These are phyloP conservation scores for Beauveria sp. DNA, from an alignment of 2,329 filamentous ascomycete species.

Conservation along the genomic window DNA sequence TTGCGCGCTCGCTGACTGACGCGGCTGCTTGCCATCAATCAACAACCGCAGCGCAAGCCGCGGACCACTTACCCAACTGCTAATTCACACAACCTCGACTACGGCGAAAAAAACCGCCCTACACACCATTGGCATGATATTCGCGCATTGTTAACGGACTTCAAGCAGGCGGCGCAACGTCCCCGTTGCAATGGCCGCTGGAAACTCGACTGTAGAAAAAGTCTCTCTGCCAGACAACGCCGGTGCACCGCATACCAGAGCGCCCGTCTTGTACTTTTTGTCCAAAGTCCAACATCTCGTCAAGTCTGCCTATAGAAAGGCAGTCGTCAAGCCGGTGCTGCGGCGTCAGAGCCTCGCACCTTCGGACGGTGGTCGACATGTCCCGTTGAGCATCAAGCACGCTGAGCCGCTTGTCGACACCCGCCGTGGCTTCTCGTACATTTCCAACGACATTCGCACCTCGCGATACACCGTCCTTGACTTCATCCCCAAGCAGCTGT, in stretches of 20 bases:
- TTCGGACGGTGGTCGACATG: slow-evolving; percentile 55
- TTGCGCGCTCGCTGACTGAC: not conserved
- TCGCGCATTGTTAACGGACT: not conserved
- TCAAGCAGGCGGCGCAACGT: not conserved
- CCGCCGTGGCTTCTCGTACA: slow-evolving; percentile 40
- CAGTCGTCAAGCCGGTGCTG: slow-evolving; percentile 43
- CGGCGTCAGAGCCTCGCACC: slow-evolving; percentile 60
- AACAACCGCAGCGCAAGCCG: not conserved
- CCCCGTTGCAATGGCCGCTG: not conserved
- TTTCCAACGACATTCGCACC: slow-evolving; percentile 64
- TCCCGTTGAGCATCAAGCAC: slow-evolving; percentile 34
- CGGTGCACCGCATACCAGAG: not conserved
- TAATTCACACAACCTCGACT: not conserved
- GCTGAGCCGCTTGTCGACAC: slow-evolving; percentile 38
- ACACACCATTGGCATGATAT: not conserved
- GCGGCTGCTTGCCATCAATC: not conserved
- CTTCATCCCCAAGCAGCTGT: slow-evolving; percentile 75
- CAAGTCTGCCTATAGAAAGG: slow-evolving; percentile 26
- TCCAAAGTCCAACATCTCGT: slow-evolving; percentile 3
- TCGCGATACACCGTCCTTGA: slow-evolving; percentile 78
- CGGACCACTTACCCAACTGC: not conserved
- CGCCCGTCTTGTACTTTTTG: not conserved
- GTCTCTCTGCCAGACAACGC: slow-evolving; percentile 1
- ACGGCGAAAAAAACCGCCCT: not conserved
- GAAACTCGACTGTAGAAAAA: not conserved